A percentile compares a stretch with the other conserved stretches of the same genome.
Evolutionary conservation across 306 rosid genomes (phyloP).

Genomic region (Comarum palustre): DNA sequence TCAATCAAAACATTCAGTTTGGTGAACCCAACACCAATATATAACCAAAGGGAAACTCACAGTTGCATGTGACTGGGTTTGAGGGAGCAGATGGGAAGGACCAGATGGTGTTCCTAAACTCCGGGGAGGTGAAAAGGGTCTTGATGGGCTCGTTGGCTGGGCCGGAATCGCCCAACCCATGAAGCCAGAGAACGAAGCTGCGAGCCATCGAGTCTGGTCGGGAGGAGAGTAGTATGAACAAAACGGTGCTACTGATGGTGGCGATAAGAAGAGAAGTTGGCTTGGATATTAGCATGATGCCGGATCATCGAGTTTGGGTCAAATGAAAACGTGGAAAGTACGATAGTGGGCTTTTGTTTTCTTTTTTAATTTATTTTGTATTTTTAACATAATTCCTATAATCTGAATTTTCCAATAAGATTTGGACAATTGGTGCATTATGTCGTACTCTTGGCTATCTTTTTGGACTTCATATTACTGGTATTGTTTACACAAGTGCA

Average conservation of each 20-base stretch:
- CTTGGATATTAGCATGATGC: constrained; percentile 30
- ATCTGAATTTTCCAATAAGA: too few relatives aligned
- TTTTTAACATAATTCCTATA: too few relatives aligned
- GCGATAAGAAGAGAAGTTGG: constrained; percentile 27
- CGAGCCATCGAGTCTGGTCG: constrained; percentile 53
- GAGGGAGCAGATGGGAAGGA: constrained; percentile 82
- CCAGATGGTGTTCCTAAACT: constrained; percentile 64
- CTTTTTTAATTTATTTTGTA: too few relatives aligned
- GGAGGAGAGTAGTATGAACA: constrained; percentile 25
- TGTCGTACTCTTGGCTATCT: too few relatives aligned
- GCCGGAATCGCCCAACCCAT: constrained; percentile 86
- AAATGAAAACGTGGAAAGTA: too few relatives aligned
- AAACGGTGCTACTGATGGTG: constrained; percentile 32
- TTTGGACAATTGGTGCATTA: too few relatives aligned
- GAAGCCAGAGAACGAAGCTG: constrained; percentile 83
- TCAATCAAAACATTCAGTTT: neutral
- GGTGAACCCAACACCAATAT: neutral
- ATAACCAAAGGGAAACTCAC: constrained; percentile 30
- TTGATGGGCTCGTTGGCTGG: constrained; percentile 89
- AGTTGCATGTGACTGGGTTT: constrained; percentile 76
- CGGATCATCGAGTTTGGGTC: neutral
- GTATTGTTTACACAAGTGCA: too few relatives aligned
- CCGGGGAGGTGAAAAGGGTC: constrained; percentile 67
- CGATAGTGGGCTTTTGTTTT: too few relatives aligned
- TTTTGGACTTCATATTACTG: too few relatives aligned